A percentile compares a stretch with the other conserved stretches of the same genome.
These are phyloP conservation scores for Hymenoscyphus fructigenus DNA, from an alignment of 2,329 filamentous ascomycete genomes.

Conservation along the genomic window DNA sequence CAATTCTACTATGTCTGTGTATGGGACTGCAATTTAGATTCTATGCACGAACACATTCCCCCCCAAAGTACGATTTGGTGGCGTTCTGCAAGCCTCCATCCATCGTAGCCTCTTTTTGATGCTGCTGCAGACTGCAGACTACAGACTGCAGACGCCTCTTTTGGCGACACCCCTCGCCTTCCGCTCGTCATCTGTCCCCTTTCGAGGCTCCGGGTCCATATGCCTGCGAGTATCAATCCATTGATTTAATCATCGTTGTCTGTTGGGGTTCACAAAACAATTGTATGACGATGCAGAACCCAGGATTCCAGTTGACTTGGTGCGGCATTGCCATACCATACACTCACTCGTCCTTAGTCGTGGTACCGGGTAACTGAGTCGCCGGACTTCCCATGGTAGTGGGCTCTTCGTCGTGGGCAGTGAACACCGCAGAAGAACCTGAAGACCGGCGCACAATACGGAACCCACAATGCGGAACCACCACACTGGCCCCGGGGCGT, in stretches of 20 bases:
- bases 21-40: background rate
- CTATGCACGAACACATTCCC: background rate
- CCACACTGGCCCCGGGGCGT: background rate
- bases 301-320: background rate
- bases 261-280: no score
- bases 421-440: background rate
- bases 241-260: no score
- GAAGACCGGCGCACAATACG: background rate
- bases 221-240: background rate
- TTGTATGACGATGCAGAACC: background rate
- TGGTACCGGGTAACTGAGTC: background rate
- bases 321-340: conserved; percentile 2
- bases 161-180: background rate
- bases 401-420: background rate
- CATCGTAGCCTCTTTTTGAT: background rate
- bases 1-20: background rate
- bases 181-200: background rate
- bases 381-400: background rate
- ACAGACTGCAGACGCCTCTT: background rate
- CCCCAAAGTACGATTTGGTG: background rate
- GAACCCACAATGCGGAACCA: background rate
- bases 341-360: background rate
- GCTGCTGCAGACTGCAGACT: background rate
- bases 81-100: background rate
- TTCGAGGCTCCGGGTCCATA: background rate